These are phyloP conservation scores for Leccinum arenicola DNA, from an alignment of 768 basidiomycete genomes.

Conservation along the genomic window DNA sequence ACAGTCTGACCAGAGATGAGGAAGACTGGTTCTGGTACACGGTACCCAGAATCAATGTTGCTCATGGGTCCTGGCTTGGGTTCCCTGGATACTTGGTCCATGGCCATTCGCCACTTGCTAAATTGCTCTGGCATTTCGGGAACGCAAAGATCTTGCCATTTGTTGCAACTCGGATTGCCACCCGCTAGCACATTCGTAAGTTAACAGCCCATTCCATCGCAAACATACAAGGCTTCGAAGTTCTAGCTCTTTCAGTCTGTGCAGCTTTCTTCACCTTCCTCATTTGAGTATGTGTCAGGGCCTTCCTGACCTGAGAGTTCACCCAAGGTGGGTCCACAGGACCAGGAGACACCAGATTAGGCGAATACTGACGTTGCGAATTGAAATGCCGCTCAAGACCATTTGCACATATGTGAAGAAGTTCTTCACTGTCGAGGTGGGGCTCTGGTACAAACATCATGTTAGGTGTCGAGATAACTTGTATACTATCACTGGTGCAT, in stretches of 20 bases:
- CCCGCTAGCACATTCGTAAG: too few species aligned
- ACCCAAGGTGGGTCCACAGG: too few species aligned
- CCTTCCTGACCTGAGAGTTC: too few species aligned
- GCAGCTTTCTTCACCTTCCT: too few species aligned
- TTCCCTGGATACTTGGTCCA: not conserved
- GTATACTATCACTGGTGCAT: not conserved
- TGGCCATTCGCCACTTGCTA: not conserved
- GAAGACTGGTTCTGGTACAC: constrained; percentile 6
- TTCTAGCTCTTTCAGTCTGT: too few species aligned
- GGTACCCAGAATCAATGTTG: constrained; percentile 2
- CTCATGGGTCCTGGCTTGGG: too few species aligned
- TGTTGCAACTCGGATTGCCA: not conserved
- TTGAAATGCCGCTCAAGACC: not conserved
- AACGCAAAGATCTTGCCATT: not conserved
- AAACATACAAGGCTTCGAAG: too few species aligned
- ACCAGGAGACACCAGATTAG: too few species aligned
- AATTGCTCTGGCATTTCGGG: not conserved
- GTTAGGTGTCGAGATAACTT: not conserved
- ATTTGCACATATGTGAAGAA: not conserved
- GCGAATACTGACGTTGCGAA: too few species aligned
- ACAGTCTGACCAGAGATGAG: not conserved
- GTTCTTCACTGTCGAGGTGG: not conserved
- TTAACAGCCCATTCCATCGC: too few species aligned
- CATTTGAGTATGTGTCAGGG: too few species aligned
- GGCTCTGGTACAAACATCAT: not conserved